phyloP scores from a whole-genome alignment of 345 rosid genomes.

The Linum lewisii region DNA sequence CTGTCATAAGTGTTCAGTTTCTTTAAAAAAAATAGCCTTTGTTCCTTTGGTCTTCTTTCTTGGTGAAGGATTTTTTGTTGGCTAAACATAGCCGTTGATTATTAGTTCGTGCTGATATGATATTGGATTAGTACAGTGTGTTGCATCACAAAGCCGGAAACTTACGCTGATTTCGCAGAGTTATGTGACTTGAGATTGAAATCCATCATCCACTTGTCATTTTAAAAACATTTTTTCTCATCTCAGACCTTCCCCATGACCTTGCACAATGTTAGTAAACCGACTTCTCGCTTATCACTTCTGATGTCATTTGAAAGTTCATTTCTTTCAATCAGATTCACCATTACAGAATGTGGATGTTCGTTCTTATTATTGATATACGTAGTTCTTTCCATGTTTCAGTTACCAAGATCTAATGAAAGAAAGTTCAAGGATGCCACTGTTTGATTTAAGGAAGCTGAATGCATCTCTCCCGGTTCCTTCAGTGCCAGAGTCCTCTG shows the following conservation, averaged over 20 bases:
- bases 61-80: not conserved
- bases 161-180: too few species aligned
- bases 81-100: not conserved
- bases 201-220: too few species aligned
- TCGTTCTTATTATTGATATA: too few species aligned
- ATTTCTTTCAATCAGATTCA: too few species aligned
- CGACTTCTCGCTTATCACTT: too few species aligned
- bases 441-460: constrained; percentile 79
- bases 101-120: not conserved
- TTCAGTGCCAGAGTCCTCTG: constrained; percentile 35
- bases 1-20: constrained; percentile 4
- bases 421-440: constrained; percentile 60
- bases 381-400: constrained; percentile 10
- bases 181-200: too few species aligned
- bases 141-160: too few species aligned
- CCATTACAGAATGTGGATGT: too few species aligned
- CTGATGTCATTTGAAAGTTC: too few species aligned
- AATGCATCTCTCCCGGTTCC: constrained; percentile 85
- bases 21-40: not conserved
- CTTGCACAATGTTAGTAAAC: too few species aligned
- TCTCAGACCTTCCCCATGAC: too few species aligned
- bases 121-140: too few species aligned
- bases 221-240: not conserved
- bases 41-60: not conserved
- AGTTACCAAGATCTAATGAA: constrained; percentile 78